Conservation (phyloP, 1,139 yeast genomes). For the Kluyveromyces marxianus region DNA sequence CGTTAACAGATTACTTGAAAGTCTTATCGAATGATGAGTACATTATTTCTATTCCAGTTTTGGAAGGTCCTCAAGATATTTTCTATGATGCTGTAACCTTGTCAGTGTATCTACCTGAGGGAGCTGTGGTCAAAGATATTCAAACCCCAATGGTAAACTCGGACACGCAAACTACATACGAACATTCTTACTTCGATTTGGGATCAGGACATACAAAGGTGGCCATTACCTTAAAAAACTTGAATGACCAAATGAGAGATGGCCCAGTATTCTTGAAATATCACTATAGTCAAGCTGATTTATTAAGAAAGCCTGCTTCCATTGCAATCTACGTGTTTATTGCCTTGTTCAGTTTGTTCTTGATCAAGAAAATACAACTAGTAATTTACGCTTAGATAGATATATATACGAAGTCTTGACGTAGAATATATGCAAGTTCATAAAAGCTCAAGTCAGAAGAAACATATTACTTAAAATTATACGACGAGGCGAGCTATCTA, state of each 20-base stretch:
- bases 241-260: conserved; percentile 62
- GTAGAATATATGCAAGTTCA: background rate
- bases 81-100: conserved; percentile 58
- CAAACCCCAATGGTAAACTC: conserved; percentile 47
- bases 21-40: conserved; percentile 42
- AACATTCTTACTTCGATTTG: conserved; percentile 69
- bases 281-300: conserved; percentile 45
- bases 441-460: background rate
- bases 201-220: conserved; percentile 72
- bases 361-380: conserved; percentile 31
- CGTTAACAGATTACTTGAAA: conserved; percentile 47
- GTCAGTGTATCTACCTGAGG: conserved; percentile 79
- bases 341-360: conserved; percentile 53
- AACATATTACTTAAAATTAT: too few relatives aligned
- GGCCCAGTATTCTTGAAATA: conserved; percentile 57
- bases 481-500: background rate
- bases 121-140: conserved; percentile 57
- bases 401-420: conserved; percentile 1
- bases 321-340: conserved; percentile 58
- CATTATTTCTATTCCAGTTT: conserved; percentile 58
- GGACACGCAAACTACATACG: conserved; percentile 35
- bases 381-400: conserved; percentile 6
- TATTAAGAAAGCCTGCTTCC: conserved; percentile 57
- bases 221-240: conserved; percentile 50
- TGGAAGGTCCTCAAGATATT: conserved; percentile 65